Evolutionary conservation across 2,329 filamentous ascomycete species (phyloP).

Genomic region (Neurospora sp.): DNA sequence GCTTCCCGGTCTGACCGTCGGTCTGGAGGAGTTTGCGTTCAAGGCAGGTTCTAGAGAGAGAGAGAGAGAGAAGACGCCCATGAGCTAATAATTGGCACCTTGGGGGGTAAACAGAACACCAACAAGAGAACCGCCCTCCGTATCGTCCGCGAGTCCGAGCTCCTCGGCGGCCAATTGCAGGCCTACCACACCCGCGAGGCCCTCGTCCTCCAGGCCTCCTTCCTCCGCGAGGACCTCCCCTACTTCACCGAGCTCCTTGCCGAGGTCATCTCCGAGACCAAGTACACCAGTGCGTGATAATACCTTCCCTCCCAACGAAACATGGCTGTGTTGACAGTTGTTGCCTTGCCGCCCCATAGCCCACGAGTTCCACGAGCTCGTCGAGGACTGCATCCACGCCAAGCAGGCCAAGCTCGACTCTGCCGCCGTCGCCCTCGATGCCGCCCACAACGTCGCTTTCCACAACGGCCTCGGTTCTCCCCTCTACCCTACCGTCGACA

Average conservation of each 20-base stretch:
- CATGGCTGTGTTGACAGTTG: slow-evolving; percentile 10
- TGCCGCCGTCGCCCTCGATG: slow-evolving; percentile 66
- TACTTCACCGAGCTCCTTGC: slow-evolving; percentile 95
- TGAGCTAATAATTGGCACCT: slow-evolving; percentile 38
- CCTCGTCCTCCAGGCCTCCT: slow-evolving; percentile 84
- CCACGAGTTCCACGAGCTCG: slow-evolving; percentile 83
- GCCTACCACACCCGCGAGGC: slow-evolving; percentile 90
- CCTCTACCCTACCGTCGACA: slow-evolving; percentile 60
- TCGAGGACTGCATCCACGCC: slow-evolving; percentile 64
- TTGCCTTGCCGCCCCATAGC: slow-evolving; percentile 37
- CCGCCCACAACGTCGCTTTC: slow-evolving; percentile 79
- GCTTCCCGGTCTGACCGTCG: slow-evolving; percentile 79
- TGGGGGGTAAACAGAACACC: slow-evolving; percentile 54
- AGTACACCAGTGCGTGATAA: slow-evolving; percentile 59
- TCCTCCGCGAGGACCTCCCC: slow-evolving; percentile 88
- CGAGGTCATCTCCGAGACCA: slow-evolving; percentile 81
- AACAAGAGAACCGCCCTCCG: slow-evolving; percentile 78
- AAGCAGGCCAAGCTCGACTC: slow-evolving; percentile 64
- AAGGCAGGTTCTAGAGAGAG: slow-evolving; percentile 44
- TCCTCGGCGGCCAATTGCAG: slow-evolving; percentile 82
- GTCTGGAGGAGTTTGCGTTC: slow-evolving; percentile 92
- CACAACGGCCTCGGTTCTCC: slow-evolving; percentile 82
- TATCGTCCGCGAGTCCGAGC: slow-evolving; percentile 89
- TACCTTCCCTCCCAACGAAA: slow-evolving; percentile 8
- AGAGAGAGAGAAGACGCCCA: slow-evolving; percentile 8